Base-by-base conservation (phyloP, 768 basidiomycete genomes). In the Rubroboletus satanas region DNA sequence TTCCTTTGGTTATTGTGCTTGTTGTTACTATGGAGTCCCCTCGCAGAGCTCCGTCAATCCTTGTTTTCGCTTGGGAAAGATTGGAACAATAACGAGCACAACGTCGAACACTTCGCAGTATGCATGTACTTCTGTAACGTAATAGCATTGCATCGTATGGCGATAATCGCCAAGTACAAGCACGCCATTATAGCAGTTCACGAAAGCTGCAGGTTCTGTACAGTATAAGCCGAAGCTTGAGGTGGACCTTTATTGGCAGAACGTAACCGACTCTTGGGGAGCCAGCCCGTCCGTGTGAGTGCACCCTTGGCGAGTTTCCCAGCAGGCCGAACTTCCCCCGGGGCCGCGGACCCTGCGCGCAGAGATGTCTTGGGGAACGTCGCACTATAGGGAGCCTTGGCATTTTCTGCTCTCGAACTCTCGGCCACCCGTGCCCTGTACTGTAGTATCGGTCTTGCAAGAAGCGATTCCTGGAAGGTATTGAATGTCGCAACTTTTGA, bases 401-500 rank as follows among this genome's bases (percentile, higher is more conserved):
- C 58, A 44, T 59, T 55, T 41, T 57, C 58, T 69, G 75, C 61
- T 67, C 71, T 62, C 65, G 71, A 61, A 50, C 60, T 62, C 60
- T 67, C 67, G 52, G 67, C 66, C 31, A 64, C 51, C 74, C 78
- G 71, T 76, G 36, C 60, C 76, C 52, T 79, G 73, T 45, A 79
- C 60, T 55, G 76, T 63, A 65, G 75, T 76, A 87, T 62, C 0
- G 88, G 87, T 46, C 79, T 78, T 2, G 88, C 89, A 44, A 91
- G 65, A 32, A 90, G 68, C 35, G 80, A 79, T 57, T 88, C 86
- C 89, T 90, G 58, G 4, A 58, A 45, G 17, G 45, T 3, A 39
- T 58, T 60, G 51, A 64, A 43, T 33, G 21, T 45, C 52, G 51
- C 28, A 56, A 45, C 11, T 28, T 15, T 38, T 12, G 23, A 45